Evolutionary conservation across 768 basidiomycete species (phyloP).

Genomic region (Termitomyces heimii): DNA sequence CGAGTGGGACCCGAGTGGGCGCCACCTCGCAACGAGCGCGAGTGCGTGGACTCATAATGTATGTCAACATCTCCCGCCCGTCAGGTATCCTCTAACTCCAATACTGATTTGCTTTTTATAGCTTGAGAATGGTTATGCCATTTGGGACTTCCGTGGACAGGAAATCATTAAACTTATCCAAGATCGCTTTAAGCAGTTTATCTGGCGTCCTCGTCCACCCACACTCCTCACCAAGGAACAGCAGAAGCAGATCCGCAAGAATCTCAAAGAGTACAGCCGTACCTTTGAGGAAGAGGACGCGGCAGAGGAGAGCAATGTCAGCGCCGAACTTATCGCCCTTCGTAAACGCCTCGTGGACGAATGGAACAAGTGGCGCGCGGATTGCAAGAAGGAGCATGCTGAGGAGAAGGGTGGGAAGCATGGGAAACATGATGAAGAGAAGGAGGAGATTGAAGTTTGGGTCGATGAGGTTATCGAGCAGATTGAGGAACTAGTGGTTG

Average conservation of each 20-base stretch:
- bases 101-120: constrained; percentile 22
- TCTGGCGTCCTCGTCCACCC: constrained; percentile 95
- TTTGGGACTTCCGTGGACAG: constrained; percentile 99
- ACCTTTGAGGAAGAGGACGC: constrained; percentile 96
- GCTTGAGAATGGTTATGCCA: constrained; percentile 94
- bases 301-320: constrained; percentile 90
- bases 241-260: constrained; percentile 80
- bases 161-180: constrained; percentile 84
- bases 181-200: constrained; percentile 97
- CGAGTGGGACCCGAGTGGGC: constrained; percentile 97
- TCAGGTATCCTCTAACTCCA: constrained; percentile 5
- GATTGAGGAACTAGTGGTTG: constrained; percentile 63
- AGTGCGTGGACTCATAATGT: constrained; percentile 95
- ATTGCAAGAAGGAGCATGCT: constrained; percentile 33
- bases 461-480: constrained; percentile 92
- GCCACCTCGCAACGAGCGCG: constrained; percentile 89
- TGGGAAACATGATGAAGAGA: constrained; percentile 34
- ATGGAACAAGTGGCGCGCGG: constrained; percentile 95
- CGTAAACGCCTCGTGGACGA: constrained; percentile 92
- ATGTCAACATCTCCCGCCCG: constrained; percentile 20
- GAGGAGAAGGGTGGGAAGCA: constrained; percentile 10
- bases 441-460: constrained; percentile 93
- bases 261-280: constrained; percentile 86
- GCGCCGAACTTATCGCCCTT: constrained; percentile 86
- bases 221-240: constrained; percentile 84